phyloP scores from a whole-genome alignment of 495 filamentous ascomycete species.

The Annulohypoxylon maeteangense region DNA sequence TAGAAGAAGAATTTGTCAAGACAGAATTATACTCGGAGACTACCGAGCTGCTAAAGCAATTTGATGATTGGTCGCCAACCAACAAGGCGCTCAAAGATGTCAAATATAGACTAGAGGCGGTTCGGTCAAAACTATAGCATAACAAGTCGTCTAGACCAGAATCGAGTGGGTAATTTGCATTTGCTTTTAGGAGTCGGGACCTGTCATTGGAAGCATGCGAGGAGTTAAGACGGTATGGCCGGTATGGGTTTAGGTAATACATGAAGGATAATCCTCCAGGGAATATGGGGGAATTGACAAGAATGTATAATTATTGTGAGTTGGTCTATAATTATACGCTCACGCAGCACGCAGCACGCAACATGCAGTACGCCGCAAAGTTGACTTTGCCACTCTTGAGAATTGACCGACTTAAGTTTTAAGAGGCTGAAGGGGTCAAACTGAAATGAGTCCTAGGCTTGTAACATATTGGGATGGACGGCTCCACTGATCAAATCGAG shows the following conservation, averaged over 20 bases:
- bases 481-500: conserved; percentile 20
- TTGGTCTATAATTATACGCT: conserved; percentile 10
- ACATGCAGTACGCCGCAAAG: neutral
- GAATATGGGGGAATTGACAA: conserved; percentile 1
- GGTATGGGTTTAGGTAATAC: conserved; percentile 17
- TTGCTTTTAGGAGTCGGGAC: conserved; percentile 5
- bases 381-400: neutral
- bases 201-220: conserved; percentile 25
- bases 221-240: conserved; percentile 29
- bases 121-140: conserved; percentile 78
- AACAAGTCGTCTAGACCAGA: neutral
- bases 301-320: conserved; percentile 31
- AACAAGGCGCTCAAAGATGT: conserved; percentile 95
- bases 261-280: neutral
- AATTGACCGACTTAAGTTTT: neutral
- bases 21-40: conserved; percentile 80
- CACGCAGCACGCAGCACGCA: neutral
- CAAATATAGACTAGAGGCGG: conserved; percentile 92
- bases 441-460: conserved; percentile 14
- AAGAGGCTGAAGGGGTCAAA: neutral
- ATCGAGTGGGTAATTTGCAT: conserved; percentile 3
- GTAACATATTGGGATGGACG: conserved; percentile 28
- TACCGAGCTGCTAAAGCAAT: conserved; percentile 81
- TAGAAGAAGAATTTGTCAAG: conserved; percentile 93
- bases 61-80: conserved; percentile 91